phyloP scores from a whole-genome alignment of 2,329 filamentous ascomycete species.

The Rosellinia necatrix region DNA sequence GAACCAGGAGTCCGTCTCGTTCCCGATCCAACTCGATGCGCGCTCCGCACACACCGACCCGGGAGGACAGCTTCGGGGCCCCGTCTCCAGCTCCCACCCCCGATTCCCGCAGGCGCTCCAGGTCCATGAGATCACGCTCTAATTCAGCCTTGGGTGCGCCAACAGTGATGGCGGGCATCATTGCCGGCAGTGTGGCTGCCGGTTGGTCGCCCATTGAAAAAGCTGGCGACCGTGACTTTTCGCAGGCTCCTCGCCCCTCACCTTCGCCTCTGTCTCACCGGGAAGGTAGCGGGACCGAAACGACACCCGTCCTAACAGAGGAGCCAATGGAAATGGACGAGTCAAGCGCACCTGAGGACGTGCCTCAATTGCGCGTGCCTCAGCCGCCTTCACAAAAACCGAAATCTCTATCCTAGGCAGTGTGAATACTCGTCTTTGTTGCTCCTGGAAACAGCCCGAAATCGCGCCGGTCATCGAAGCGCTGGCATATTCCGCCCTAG shows the following conservation, averaged over 20 bases:
- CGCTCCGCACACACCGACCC: constrained; percentile 66
- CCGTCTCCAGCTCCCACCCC: constrained; percentile 57
- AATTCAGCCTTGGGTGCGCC: constrained; percentile 76
- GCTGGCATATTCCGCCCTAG: neutral
- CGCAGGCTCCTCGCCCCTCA: constrained; percentile 40
- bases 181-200: constrained; percentile 75
- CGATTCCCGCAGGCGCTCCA: constrained; percentile 67
- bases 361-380: constrained; percentile 39
- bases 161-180: constrained; percentile 81
- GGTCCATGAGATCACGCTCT: constrained; percentile 67
- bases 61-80: constrained; percentile 56
- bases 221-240: constrained; percentile 44
- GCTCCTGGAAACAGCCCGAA: constrained; percentile 25
- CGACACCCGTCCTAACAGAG: constrained; percentile 40
- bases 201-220: constrained; percentile 75
- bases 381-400: constrained; percentile 40
- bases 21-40: constrained; percentile 67
- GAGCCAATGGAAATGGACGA: constrained; percentile 44
- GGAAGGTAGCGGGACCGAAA: constrained; percentile 36
- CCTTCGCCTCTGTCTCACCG: constrained; percentile 39
- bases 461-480: neutral
- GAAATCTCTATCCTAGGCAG: constrained; percentile 42
- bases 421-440: constrained; percentile 34
- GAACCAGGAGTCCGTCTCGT: constrained; percentile 66
- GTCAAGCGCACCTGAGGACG: constrained; percentile 30